A percentile compares a stretch with the other conserved stretches of the same genome.
These are phyloP conservation scores for Tetraselmis striata DNA, from an alignment of 139 green algal genomes.

Conservation along the genomic window DNA sequence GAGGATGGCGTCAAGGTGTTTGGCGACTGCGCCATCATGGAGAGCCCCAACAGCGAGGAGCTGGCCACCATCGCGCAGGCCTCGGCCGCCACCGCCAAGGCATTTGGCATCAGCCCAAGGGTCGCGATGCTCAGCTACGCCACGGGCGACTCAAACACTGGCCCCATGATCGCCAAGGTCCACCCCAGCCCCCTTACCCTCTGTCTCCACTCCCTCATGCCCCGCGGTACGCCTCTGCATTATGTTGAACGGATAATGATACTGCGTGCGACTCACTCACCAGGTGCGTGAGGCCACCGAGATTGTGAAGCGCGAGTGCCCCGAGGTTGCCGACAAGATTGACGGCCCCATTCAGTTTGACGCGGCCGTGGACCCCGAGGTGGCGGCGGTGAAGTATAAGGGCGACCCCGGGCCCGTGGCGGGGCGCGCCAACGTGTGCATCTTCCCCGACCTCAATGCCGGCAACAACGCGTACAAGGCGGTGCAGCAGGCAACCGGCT, in stretches of 20 bases:
- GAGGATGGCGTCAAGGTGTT: slow-evolving; percentile 46
- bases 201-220: background rate
- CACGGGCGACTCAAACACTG: slow-evolving; percentile 59
- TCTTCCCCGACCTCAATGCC: slow-evolving; percentile 91
- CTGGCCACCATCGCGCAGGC: slow-evolving; percentile 71
- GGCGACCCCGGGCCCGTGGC: slow-evolving; percentile 54
- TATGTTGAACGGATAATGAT: too few relatives aligned
- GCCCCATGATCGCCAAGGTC: slow-evolving; percentile 25
- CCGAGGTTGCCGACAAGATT: background rate
- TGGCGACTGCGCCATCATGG: slow-evolving; percentile 86
- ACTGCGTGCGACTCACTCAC: background rate
- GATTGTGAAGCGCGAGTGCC: background rate
- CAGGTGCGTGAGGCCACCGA: background rate
- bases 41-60: slow-evolving; percentile 61
- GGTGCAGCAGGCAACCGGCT: slow-evolving; percentile 62
- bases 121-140: slow-evolving; percentile 90
- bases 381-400: slow-evolving; percentile 74
- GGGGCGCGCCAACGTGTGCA: slow-evolving; percentile 69
- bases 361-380: slow-evolving; percentile 69
- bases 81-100: slow-evolving; percentile 67
- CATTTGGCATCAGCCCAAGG: slow-evolving; percentile 78
- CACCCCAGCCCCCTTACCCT: slow-evolving; percentile 3
- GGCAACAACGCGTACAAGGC: slow-evolving; percentile 88
- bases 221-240: background rate
- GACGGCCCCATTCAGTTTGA: slow-evolving; percentile 74